These are phyloP conservation scores for Dryas integrifolia DNA, from an alignment of 331 rosid genomes.

Conservation along the genomic window DNA sequence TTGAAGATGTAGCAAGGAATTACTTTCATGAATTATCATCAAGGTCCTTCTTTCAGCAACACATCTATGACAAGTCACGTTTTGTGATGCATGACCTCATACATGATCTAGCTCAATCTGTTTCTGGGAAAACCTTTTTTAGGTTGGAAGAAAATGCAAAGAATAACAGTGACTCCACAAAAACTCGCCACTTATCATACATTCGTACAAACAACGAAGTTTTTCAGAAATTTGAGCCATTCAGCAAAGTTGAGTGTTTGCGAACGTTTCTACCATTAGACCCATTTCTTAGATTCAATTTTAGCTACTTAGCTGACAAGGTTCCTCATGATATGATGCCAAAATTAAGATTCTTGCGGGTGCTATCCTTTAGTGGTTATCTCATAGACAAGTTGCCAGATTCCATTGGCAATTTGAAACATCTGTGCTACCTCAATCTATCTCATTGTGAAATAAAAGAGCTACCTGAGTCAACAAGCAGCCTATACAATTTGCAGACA, in stretches of 20 bases:
- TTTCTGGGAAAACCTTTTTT: conserved; percentile 23
- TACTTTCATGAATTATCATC: conserved; percentile 26
- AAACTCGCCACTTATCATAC: conserved; percentile 31
- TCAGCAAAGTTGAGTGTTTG: conserved; percentile 5
- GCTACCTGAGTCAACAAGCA: conserved; percentile 21
- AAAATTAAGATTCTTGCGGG: conserved; percentile 13
- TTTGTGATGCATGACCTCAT: conserved; percentile 31
- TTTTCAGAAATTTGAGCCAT: background rate
- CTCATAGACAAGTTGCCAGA: conserved; percentile 27
- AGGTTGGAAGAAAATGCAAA: conserved; percentile 2
- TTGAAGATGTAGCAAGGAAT: conserved; percentile 33
- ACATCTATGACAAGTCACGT: background rate
- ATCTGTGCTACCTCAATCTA: conserved; percentile 19
- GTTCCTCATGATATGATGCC: background rate
- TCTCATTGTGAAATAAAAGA: conserved; percentile 6
- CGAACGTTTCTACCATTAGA: conserved; percentile 24
- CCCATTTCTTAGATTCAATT: background rate
- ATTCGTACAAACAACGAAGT: background rate
- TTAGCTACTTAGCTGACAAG: background rate
- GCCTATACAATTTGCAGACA: conserved; percentile 21
- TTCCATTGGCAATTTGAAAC: conserved; percentile 13
- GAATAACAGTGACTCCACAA: background rate
- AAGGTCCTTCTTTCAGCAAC: conserved; percentile 32
- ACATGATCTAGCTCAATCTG: conserved; percentile 28
- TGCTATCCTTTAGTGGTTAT: conserved; percentile 19